Conservation (phyloP, 2,329 filamentous ascomycete genomes). For the Aspergillus aculeatinus region DNA sequence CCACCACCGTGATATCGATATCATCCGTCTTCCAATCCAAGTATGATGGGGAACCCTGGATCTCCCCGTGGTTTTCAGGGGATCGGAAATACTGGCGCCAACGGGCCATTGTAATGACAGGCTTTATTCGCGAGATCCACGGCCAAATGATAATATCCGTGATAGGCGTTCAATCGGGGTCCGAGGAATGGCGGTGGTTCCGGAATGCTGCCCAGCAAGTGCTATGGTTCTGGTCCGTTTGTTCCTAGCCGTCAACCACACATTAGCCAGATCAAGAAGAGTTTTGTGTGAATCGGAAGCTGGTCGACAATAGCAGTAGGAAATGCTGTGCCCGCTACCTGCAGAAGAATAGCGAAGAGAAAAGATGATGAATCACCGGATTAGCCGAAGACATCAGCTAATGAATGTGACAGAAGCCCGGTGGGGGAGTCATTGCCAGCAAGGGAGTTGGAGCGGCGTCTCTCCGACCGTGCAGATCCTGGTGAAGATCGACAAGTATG, state of each 20-base stretch:
- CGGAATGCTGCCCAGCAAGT: neutral
- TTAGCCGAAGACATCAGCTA: slow-evolving; percentile 6
- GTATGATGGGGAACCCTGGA: slow-evolving; percentile 1
- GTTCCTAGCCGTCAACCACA: neutral
- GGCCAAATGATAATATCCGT: neutral
- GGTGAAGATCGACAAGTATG: slow-evolving; percentile 1
- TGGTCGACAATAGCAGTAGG: too few species aligned
- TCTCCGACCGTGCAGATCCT: neutral
- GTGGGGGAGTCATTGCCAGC: slow-evolving; percentile 1
- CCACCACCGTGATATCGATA: slow-evolving; percentile 9
- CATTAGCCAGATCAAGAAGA: neutral
- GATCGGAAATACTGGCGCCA: slow-evolving; percentile 8
- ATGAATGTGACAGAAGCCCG: neutral
- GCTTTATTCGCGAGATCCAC: neutral
- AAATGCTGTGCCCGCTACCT: neutral
- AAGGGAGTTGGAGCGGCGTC: neutral
- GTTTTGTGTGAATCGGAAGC: neutral
- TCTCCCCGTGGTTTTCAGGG: neutral
- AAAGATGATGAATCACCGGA: neutral
- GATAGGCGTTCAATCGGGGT: neutral
- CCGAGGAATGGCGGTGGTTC: neutral
- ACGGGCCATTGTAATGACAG: slow-evolving; percentile 1
- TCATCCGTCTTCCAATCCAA: slow-evolving; percentile 12
- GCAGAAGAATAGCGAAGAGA: neutral
- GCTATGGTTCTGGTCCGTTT: neutral